Evolutionary conservation across 2,329 filamentous ascomycete species (phyloP).

Genomic region (Neofusicoccum laricinum): DNA sequence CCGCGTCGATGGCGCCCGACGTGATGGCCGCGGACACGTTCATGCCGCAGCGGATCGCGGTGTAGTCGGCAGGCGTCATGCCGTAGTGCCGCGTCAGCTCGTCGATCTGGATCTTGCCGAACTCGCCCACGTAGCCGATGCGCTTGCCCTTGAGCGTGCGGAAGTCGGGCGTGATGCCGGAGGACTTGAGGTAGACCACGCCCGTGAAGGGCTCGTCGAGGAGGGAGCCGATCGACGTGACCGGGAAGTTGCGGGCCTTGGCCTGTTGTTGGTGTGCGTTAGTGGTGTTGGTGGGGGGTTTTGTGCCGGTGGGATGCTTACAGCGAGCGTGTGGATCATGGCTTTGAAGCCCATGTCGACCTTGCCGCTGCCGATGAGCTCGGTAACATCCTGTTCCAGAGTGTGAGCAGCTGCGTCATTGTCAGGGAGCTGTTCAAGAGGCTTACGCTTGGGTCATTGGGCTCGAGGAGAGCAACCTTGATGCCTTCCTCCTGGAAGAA

Average conservation of each 20-base stretch:
- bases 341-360: slow-evolving; percentile 79
- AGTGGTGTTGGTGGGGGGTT: not conserved
- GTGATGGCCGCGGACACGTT: slow-evolving; percentile 77
- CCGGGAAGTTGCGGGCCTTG: slow-evolving; percentile 71
- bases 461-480: slow-evolving; percentile 74
- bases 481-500: slow-evolving; percentile 74
- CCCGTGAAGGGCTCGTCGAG: slow-evolving; percentile 79
- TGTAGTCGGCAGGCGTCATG: slow-evolving; percentile 71
- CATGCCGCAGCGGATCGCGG: slow-evolving; percentile 75
- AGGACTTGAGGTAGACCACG: slow-evolving; percentile 71
- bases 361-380: slow-evolving; percentile 74
- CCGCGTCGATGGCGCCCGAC: slow-evolving; percentile 68
- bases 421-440: not conserved
- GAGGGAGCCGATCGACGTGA: slow-evolving; percentile 69
- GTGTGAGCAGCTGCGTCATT: slow-evolving; percentile 14
- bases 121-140: slow-evolving; percentile 78
- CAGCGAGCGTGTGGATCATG: slow-evolving; percentile 78
- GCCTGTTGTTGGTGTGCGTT: slow-evolving; percentile 49
- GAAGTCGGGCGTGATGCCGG: slow-evolving; percentile 73
- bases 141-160: slow-evolving; percentile 70
- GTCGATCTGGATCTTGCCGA: slow-evolving; percentile 81
- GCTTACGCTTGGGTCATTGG: slow-evolving; percentile 68
- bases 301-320: slow-evolving; percentile 33
- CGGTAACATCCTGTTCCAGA: slow-evolving; percentile 63
- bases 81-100: slow-evolving; percentile 76